Percentiles rank a stretch among this genome's conserved stretches.
Evolutionary conservation across 495 filamentous ascomycete species (phyloP).

Genomic region (Daldinia caldariorum): DNA sequence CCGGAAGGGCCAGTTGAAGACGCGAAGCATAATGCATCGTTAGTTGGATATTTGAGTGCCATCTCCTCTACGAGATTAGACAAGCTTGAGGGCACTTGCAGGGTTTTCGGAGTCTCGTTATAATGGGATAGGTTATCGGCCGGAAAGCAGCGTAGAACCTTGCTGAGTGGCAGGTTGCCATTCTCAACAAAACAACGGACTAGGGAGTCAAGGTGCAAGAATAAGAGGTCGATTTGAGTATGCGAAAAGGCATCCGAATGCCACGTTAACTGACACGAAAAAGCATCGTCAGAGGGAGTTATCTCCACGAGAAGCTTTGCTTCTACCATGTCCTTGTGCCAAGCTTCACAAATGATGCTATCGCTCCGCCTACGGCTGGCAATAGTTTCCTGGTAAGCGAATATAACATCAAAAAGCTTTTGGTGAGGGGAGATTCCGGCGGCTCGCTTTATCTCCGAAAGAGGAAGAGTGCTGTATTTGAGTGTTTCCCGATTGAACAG

Average conservation of each 20-base stretch:
- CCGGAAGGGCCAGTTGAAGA: constrained; percentile 49
- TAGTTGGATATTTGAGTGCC: constrained; percentile 58
- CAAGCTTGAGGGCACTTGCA: constrained; percentile 48
- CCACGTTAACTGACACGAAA: constrained; percentile 66
- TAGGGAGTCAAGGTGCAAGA: constrained; percentile 50
- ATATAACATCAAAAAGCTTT: constrained; percentile 72
- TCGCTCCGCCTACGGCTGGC: constrained; percentile 47
- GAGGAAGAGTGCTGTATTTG: constrained; percentile 64
- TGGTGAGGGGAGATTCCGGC: constrained; percentile 59
- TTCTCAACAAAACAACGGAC: constrained; percentile 54
- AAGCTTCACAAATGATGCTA: constrained; percentile 57
- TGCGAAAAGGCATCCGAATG: constrained; percentile 55
- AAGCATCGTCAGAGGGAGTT: constrained; percentile 63
- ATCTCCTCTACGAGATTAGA: constrained; percentile 63
- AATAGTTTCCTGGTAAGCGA: constrained; percentile 81
- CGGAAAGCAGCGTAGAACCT: constrained; percentile 48
- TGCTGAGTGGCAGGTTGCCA: constrained; percentile 46
- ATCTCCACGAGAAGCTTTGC: constrained; percentile 78
- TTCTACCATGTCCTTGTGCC: constrained; percentile 72
- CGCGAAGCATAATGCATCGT: constrained; percentile 69
- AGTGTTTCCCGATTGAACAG: constrained; percentile 68
- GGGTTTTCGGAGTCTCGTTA: constrained; percentile 51
- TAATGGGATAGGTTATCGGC: constrained; percentile 63
- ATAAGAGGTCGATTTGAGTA: constrained; percentile 57
- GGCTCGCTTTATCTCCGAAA: constrained; percentile 71